phyloP scores from a whole-genome alignment of 257 asterid species.

The Verbascum thapsus region DNA sequence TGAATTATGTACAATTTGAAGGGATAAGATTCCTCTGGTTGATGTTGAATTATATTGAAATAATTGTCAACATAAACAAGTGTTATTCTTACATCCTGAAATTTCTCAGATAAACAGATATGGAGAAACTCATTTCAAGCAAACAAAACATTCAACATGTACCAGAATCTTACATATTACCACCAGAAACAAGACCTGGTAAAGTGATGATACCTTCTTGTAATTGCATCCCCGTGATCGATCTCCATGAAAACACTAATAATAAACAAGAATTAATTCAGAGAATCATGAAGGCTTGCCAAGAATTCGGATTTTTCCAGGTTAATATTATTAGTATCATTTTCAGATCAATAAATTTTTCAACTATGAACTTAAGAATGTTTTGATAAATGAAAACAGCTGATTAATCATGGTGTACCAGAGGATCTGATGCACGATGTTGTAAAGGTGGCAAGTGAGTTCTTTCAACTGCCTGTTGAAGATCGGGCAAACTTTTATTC shows the following conservation, averaged over 20 bases:
- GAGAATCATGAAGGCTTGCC: slow-evolving; percentile 36
- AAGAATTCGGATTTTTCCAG: slow-evolving; percentile 46
- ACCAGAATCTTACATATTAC: slow-evolving; percentile 23
- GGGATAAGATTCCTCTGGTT: too few relatives aligned
- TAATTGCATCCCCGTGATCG: slow-evolving; percentile 23
- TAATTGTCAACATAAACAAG: too few relatives aligned
- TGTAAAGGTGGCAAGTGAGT: slow-evolving; percentile 27
- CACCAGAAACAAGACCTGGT: slow-evolving; percentile 21
- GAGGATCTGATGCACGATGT: slow-evolving; percentile 22
- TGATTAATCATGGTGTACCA: slow-evolving; percentile 41
- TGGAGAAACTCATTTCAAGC: slow-evolving; percentile 24
- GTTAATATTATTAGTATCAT: too few relatives aligned
- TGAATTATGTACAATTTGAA: too few relatives aligned
- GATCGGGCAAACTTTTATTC: slow-evolving; percentile 28
- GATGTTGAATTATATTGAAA: too few relatives aligned
- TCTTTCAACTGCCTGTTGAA: slow-evolving; percentile 34
- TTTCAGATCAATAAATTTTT: too few relatives aligned
- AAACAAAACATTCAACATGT: slow-evolving; percentile 3
- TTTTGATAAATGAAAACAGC: slow-evolving; percentile 24
- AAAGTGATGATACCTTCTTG: not conserved
- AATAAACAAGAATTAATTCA: slow-evolving; percentile 13
- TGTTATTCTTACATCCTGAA: too few relatives aligned
- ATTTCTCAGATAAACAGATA: not conserved
- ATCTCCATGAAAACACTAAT: not conserved
- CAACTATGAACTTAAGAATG: too few relatives aligned